These are phyloP conservation scores for Gossypium anomalum DNA, from an alignment of 345 rosid genomes.

Conservation along the genomic window DNA sequence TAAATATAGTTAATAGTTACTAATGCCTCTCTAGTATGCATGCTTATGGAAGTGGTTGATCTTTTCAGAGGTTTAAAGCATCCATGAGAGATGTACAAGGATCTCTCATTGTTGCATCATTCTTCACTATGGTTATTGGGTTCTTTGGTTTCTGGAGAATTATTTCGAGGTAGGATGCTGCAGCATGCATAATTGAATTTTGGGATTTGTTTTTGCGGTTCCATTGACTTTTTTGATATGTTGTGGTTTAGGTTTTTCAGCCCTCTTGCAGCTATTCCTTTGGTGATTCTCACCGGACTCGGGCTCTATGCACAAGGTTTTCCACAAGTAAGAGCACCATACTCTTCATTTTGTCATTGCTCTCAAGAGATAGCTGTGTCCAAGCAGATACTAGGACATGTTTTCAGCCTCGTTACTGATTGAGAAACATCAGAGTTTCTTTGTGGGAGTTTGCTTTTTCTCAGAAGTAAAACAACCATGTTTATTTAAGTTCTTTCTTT, in stretches of 20 bases:
- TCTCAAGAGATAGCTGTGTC: neutral
- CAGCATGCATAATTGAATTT: neutral
- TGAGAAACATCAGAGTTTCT: neutral
- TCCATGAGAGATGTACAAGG: conserved; percentile 77
- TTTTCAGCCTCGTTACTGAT: neutral
- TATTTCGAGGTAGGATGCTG: conserved; percentile 43
- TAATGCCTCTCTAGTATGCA: neutral
- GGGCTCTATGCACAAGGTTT: conserved; percentile 69
- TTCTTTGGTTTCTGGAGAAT: conserved; percentile 86
- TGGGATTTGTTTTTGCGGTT: neutral
- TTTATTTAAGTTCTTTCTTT: neutral
- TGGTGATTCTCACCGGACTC: conserved; percentile 76
- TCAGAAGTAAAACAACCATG: neutral
- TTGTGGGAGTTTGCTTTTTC: neutral
- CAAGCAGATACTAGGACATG: neutral
- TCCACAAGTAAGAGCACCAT: conserved; percentile 53
- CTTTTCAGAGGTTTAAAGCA: conserved; percentile 51
- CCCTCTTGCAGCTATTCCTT: conserved; percentile 81
- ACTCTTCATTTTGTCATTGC: neutral
- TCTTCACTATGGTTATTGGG: conserved; percentile 55
- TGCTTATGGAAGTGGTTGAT: neutral
- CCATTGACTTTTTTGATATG: neutral
- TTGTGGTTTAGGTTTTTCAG: conserved; percentile 55
- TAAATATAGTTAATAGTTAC: neutral
- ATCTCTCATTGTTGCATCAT: conserved; percentile 66